Percentiles rank a stretch among this genome's conserved stretches.
Conservation (phyloP, 768 basidiomycete genomes). For the Lactarius hengduanensis region DNA sequence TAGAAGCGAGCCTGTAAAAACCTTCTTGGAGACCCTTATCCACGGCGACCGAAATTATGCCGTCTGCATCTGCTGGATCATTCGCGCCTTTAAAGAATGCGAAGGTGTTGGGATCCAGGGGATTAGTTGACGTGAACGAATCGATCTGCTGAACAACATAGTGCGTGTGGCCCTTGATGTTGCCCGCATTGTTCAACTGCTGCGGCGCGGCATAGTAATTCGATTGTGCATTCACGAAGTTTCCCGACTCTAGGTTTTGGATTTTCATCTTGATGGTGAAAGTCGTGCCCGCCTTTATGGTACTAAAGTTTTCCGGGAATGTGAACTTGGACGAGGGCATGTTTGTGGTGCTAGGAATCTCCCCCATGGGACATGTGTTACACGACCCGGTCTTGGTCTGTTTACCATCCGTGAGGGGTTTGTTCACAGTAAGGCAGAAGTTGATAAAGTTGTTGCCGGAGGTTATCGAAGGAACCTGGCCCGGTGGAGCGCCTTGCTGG, state of each 20-base stretch:
- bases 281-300: constrained; percentile 41
- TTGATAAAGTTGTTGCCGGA: constrained; percentile 68
- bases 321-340: constrained; percentile 52
- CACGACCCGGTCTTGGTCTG: constrained; percentile 41
- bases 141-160: constrained; percentile 50
- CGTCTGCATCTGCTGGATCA: constrained; percentile 35
- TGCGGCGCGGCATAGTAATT: constrained; percentile 55
- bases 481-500: constrained; percentile 38
- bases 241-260: constrained; percentile 43
- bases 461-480: constrained; percentile 51
- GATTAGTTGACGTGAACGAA: constrained; percentile 42
- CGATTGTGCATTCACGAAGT: constrained; percentile 49
- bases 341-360: constrained; percentile 43
- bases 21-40: constrained; percentile 56
- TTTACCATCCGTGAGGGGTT: constrained; percentile 48
- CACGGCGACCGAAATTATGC: constrained; percentile 51
- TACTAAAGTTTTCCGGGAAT: constrained; percentile 40
- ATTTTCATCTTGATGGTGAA: constrained; percentile 46
- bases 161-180: constrained; percentile 56
- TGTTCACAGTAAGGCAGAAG: constrained; percentile 42
- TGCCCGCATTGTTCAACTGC: constrained; percentile 42
- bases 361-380: constrained; percentile 41
- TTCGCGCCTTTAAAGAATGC: constrained; percentile 65
- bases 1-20: constrained; percentile 56
- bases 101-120: constrained; percentile 52